Conservation (phyloP, 768 basidiomycete genomes). For the Pholiota microspora region DNA sequence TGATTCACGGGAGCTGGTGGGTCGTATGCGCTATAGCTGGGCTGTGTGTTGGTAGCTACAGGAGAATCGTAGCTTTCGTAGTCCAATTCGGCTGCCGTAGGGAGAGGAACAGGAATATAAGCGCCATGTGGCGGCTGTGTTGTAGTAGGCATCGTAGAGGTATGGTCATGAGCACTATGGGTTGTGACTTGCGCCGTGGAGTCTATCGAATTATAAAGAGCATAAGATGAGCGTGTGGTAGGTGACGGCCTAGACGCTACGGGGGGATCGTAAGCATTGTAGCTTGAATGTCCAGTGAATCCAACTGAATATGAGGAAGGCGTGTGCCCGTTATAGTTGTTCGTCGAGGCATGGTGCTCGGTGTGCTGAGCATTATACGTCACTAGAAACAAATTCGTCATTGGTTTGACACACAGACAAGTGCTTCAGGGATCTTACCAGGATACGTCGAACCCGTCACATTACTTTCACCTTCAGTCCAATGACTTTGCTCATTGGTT, state of each 20-base stretch:
- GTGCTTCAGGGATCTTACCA: constrained; percentile 4
- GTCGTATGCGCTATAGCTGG: constrained; percentile 24
- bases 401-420: neutral
- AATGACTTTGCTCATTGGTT: constrained; percentile 1
- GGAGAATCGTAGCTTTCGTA: neutral
- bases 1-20: constrained; percentile 27
- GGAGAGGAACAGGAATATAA: constrained; percentile 5
- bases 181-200: constrained; percentile 1
- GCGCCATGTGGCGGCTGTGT: constrained; percentile 10
- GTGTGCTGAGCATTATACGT: neutral
- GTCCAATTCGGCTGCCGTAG: neutral
- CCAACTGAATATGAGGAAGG: neutral
- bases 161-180: neutral
- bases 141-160: neutral
- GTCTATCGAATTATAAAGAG: constrained; percentile 1
- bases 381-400: neutral
- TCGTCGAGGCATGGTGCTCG: neutral
- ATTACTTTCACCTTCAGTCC: constrained; percentile 3
- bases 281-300: neutral
- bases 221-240: neutral
- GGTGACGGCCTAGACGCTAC: neutral
- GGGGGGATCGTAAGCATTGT: neutral
- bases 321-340: neutral
- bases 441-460: neutral
- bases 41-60: constrained; percentile 1